These are phyloP conservation scores for Allium sativum DNA, from an alignment of 106 monocot genomes.

Conservation along the genomic window DNA sequence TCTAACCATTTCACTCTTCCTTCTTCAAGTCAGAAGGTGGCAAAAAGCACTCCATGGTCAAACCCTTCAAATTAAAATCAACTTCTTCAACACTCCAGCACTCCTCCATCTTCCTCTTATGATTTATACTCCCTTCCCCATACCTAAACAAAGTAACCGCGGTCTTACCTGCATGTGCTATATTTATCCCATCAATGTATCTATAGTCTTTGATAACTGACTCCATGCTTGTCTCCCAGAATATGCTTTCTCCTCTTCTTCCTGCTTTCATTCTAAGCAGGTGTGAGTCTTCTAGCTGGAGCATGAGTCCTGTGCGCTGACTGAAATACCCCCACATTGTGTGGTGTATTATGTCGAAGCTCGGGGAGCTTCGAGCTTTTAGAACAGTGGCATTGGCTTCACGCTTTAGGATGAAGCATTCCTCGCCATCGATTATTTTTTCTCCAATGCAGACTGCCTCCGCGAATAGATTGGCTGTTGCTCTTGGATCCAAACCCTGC, in stretches of 20 bases:
- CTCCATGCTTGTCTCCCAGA: slow-evolving; percentile 78
- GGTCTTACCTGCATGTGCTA: slow-evolving; percentile 56
- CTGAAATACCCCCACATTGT: slow-evolving; percentile 93
- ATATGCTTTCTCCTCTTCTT: slow-evolving; percentile 37
- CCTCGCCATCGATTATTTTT: slow-evolving; percentile 60
- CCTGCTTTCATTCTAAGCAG: slow-evolving; percentile 62
- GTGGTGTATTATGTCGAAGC: slow-evolving; percentile 54
- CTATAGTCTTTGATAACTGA: slow-evolving; percentile 23
- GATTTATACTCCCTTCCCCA: slow-evolving; percentile 75
- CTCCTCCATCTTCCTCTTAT: slow-evolving; percentile 89
- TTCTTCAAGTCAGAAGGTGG: slow-evolving; percentile 65
- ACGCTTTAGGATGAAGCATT: slow-evolving; percentile 91
- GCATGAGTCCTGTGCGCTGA: slow-evolving; percentile 73
- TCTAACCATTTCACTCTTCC: slow-evolving; percentile 5
- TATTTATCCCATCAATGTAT: slow-evolving; percentile 65
- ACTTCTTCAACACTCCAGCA: slow-evolving; percentile 72
- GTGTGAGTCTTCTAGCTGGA: slow-evolving; percentile 85
- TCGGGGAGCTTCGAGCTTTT: slow-evolving; percentile 36
- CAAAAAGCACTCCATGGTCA: slow-evolving; percentile 64
- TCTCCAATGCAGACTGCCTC: slow-evolving; percentile 88
- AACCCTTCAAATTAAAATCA: slow-evolving; percentile 71
- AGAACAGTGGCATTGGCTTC: slow-evolving; percentile 47
- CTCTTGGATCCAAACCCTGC: slow-evolving; percentile 42
- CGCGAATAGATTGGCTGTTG: slow-evolving; percentile 69
- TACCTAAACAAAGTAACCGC: slow-evolving; percentile 60